A percentile compares a stretch with the other conserved stretches of the same genome.
These are phyloP conservation scores for Leishmania major DNA, from an alignment of 208 protist genomes.

Conservation along the genomic window DNA sequence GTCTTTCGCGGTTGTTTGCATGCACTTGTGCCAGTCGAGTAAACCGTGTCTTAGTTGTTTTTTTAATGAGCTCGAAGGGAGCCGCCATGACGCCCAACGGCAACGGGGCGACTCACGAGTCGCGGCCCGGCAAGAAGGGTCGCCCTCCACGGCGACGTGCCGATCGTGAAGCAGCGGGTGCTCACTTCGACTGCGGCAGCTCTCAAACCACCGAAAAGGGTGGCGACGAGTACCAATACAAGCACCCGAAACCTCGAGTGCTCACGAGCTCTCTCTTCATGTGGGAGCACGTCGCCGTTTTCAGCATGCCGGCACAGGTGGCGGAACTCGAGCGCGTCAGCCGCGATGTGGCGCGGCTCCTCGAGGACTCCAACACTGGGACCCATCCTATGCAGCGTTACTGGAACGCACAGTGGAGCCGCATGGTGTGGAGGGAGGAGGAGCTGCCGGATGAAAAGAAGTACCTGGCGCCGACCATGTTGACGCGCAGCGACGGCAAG, in stretches of 20 bases:
- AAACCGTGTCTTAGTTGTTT: neutral
- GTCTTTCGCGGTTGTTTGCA: neutral
- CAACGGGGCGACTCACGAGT: neutral
- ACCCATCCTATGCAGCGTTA: conserved; percentile 76
- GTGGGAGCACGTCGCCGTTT: conserved; percentile 75
- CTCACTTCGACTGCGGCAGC: neutral
- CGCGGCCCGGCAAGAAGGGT: neutral
- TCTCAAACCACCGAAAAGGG: neutral
- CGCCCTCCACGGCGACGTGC: neutral
- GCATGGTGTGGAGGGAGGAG: conserved; percentile 63
- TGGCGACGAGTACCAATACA: conserved; percentile 26
- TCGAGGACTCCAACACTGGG: conserved; percentile 48
- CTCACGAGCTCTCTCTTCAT: conserved; percentile 55
- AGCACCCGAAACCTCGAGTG: conserved; percentile 40
- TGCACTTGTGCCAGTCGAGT: neutral
- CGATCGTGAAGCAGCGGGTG: neutral
- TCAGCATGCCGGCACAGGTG: conserved; percentile 55
- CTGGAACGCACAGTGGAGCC: conserved; percentile 79
- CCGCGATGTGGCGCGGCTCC: conserved; percentile 40
- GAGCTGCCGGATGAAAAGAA: conserved; percentile 42
- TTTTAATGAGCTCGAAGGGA: neutral
- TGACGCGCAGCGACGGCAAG: conserved; percentile 63
- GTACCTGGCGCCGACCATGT: conserved; percentile 35
- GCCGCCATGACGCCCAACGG: neutral
- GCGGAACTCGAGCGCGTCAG: conserved; percentile 54